phyloP scores from a whole-genome alignment of 495 filamentous ascomycete genomes.

The Penicillium tannophilum region DNA sequence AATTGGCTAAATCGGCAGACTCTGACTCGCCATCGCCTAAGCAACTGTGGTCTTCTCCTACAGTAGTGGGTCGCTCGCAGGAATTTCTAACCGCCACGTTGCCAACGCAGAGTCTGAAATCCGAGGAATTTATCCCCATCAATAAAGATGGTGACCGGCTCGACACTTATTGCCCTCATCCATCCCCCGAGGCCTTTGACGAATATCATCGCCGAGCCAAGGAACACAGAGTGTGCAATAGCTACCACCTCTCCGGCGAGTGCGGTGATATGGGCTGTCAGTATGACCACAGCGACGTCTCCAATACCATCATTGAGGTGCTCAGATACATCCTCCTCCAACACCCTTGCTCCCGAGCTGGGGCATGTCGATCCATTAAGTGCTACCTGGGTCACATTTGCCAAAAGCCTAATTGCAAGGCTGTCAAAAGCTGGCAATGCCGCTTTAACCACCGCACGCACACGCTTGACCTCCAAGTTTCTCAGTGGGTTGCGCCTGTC shows the following conservation, averaged over 20 bases:
- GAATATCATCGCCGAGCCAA: conserved; percentile 36
- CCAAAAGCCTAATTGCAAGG: conserved; percentile 43
- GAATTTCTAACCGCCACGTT: conserved; percentile 30
- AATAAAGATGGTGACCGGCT: conserved; percentile 48
- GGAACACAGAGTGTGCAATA: conserved; percentile 45
- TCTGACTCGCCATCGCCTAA: conserved; percentile 18
- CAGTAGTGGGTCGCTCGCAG: conserved; percentile 25
- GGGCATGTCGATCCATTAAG: conserved; percentile 40
- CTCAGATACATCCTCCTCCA: conserved; percentile 44
- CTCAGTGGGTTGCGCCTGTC: conserved; percentile 31
- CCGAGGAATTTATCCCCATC: conserved; percentile 40
- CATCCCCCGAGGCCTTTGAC: conserved; percentile 32
- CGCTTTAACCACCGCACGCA: conserved; percentile 37
- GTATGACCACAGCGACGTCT: conserved; percentile 43
- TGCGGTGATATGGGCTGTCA: conserved; percentile 40
- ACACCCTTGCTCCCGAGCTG: conserved; percentile 36
- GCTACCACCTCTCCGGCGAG: conserved; percentile 42
- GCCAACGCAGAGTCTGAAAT: conserved; percentile 25
- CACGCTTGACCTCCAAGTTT: conserved; percentile 31
- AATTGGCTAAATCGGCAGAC: conserved; percentile 9
- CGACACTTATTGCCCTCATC: conserved; percentile 37
- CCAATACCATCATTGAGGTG: conserved; percentile 31
- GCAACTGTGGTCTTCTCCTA: conserved; percentile 20
- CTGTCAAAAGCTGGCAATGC: conserved; percentile 38
- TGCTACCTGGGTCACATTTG: conserved; percentile 51